phyloP scores from a whole-genome alignment of 2,329 filamentous ascomycete genomes.

The Mycocentrospora acerina region DNA sequence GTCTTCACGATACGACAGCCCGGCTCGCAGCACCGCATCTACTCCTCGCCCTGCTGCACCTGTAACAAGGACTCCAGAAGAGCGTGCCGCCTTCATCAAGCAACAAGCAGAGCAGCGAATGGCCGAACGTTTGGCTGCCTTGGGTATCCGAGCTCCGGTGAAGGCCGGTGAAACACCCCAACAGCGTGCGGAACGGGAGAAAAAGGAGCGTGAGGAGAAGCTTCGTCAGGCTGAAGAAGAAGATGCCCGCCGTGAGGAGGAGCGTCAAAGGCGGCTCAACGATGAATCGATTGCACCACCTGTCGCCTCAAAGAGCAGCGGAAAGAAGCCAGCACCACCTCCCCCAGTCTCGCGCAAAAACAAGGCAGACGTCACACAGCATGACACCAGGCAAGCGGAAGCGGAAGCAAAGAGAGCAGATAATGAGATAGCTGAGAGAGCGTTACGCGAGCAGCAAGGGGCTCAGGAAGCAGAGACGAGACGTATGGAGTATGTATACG shows the following conservation, averaged over 20 bases:
- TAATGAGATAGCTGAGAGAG: slow-evolving; percentile 53
- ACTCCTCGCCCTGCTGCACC: slow-evolving; percentile 62
- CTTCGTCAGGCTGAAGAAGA: slow-evolving; percentile 90
- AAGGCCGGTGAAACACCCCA: slow-evolving; percentile 79
- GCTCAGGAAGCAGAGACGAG: slow-evolving; percentile 72
- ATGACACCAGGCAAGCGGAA: slow-evolving; percentile 56
- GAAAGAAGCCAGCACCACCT: slow-evolving; percentile 64
- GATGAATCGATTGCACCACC: slow-evolving; percentile 72
- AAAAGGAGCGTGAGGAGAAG: slow-evolving; percentile 82
- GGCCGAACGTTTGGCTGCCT: slow-evolving; percentile 89
- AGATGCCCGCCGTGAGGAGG: slow-evolving; percentile 82
- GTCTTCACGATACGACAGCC: slow-evolving; percentile 53
- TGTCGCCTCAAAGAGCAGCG: slow-evolving; percentile 43
- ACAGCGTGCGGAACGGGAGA: slow-evolving; percentile 86
- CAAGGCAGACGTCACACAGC: slow-evolving; percentile 57
- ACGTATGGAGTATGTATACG: slow-evolving; percentile 76
- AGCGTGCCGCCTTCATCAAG: slow-evolving; percentile 93
- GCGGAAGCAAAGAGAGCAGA: slow-evolving; percentile 63
- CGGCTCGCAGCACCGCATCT: slow-evolving; percentile 47
- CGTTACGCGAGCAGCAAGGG: slow-evolving; percentile 68
- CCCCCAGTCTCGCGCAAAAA: slow-evolving; percentile 73
- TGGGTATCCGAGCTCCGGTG: slow-evolving; percentile 81
- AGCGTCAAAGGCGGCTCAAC: slow-evolving; percentile 78
- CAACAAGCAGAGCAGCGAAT: slow-evolving; percentile 96
- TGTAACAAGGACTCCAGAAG: slow-evolving; percentile 86